These are phyloP conservation scores for Metschnikowia cerradonensis DNA, from an alignment of 805 yeast species.

Conservation along the genomic window DNA sequence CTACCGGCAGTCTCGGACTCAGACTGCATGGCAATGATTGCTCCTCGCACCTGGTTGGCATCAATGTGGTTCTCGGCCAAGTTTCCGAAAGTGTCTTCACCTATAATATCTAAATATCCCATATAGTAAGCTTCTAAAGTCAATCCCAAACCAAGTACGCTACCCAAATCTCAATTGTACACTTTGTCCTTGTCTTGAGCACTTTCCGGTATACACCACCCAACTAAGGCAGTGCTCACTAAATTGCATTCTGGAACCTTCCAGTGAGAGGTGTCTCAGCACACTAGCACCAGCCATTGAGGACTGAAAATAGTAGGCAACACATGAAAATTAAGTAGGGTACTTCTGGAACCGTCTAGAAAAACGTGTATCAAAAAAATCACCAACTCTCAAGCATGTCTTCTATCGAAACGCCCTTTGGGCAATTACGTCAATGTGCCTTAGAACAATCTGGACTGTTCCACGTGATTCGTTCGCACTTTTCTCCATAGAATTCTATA, in stretches of 20 bases:
- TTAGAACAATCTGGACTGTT: conserved; percentile 4
- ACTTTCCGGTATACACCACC: neutral
- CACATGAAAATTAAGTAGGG: neutral
- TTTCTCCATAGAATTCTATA: conserved; percentile 13
- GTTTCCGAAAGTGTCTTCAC: neutral
- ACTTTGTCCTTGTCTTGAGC: neutral
- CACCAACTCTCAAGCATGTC: neutral
- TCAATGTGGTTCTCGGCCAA: neutral
- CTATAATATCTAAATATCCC: neutral
- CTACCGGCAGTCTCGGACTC: neutral
- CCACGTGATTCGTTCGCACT: conserved; percentile 8
- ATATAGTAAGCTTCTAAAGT: no score
- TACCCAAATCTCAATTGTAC: neutral
- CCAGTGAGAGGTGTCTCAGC: neutral
- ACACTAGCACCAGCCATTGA: neutral
- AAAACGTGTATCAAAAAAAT: neutral
- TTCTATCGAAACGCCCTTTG: neutral
- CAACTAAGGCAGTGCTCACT: neutral
- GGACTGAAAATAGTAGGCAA: neutral
- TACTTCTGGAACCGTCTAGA: neutral
- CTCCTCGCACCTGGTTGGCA: neutral
- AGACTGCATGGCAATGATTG: neutral
- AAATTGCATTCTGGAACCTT: conserved; percentile 1
- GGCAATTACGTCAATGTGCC: conserved; percentile 4
- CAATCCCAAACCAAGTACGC: no score